Conservation (phyloP, 768 basidiomycete species). For the Rossbeevera mucosa region DNA sequence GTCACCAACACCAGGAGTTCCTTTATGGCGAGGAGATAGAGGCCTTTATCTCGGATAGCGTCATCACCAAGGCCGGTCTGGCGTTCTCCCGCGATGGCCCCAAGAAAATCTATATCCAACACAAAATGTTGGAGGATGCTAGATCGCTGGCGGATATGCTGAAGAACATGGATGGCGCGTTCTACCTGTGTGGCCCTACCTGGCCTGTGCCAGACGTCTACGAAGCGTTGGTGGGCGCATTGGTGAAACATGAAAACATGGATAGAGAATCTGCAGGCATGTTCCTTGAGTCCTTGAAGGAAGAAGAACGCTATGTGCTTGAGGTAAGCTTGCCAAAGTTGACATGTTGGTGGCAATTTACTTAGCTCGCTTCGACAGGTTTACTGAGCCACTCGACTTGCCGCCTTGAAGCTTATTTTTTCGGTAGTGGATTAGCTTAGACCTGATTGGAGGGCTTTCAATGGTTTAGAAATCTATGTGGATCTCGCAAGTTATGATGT, state of each 20-base stretch:
- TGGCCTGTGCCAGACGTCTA: constrained; percentile 99
- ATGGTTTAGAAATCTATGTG: background rate
- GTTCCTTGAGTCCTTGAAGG: constrained; percentile 86
- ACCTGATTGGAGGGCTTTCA: background rate
- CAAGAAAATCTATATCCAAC: constrained; percentile 96
- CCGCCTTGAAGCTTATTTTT: background rate
- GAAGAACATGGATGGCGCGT: constrained; percentile 68
- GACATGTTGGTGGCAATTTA: background rate
- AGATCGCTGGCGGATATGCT: constrained; percentile 71
- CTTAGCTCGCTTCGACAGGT: constrained; percentile 16
- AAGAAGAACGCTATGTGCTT: constrained; percentile 95
- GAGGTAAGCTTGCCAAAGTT: constrained; percentile 51
- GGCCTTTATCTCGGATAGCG: constrained; percentile 79
- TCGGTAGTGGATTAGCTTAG: background rate
- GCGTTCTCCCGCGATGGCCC: constrained; percentile 95
- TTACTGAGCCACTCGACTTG: constrained; percentile 11
- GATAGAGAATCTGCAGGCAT: constrained; percentile 64
- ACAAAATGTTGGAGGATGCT: constrained; percentile 94
- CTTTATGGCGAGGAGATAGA: constrained; percentile 97
- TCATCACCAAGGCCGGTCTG: constrained; percentile 86
- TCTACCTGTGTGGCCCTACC: constrained; percentile 97
- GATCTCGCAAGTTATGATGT: background rate
- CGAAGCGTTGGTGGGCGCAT: constrained; percentile 81
- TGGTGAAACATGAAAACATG: constrained; percentile 67
- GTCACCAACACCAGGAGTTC: constrained; percentile 92